Conservation (phyloP, 352 stramenopile species). For the Peronospora destructor region DNA sequence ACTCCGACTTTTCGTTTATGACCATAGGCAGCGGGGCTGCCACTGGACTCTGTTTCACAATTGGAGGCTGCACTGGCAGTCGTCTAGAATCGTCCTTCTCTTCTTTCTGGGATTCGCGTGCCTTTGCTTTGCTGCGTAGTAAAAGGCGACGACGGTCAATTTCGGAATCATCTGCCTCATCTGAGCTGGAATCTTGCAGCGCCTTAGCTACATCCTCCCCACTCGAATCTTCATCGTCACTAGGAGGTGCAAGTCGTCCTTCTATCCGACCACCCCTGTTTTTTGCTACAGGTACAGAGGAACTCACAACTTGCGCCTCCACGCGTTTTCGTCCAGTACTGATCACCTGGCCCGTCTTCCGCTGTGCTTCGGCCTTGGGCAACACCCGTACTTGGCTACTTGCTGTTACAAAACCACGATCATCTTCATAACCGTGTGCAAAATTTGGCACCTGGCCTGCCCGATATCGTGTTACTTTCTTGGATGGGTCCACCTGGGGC, state of each 20-base stretch:
- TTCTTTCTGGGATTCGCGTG: constrained; percentile 14
- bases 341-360: constrained; percentile 19
- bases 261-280: not conserved
- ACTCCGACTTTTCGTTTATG: constrained; percentile 27
- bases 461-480: constrained; percentile 77
- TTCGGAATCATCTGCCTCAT: constrained; percentile 63
- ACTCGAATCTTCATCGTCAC: constrained; percentile 16
- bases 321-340: constrained; percentile 37
- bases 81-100: constrained; percentile 1
- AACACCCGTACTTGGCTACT: constrained; percentile 51
- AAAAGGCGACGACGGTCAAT: constrained; percentile 53
- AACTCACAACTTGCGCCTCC: constrained; percentile 47
- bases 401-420: constrained; percentile 69
- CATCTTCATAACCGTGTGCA: constrained; percentile 64
- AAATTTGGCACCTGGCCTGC: constrained; percentile 77
- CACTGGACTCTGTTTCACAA: constrained; percentile 27
- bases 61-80: constrained; percentile 28
- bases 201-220: constrained; percentile 38
- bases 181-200: constrained; percentile 69
- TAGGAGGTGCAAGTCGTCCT: constrained; percentile 13
- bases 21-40: constrained; percentile 1
- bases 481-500: constrained; percentile 73
- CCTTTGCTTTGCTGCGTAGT: constrained; percentile 48
- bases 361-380: constrained; percentile 17
- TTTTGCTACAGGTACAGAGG: constrained; percentile 14